A percentile compares a stretch with the other conserved stretches of the same genome.
Conservation (phyloP, 106 monocot species). For the Allium sativum region DNA sequence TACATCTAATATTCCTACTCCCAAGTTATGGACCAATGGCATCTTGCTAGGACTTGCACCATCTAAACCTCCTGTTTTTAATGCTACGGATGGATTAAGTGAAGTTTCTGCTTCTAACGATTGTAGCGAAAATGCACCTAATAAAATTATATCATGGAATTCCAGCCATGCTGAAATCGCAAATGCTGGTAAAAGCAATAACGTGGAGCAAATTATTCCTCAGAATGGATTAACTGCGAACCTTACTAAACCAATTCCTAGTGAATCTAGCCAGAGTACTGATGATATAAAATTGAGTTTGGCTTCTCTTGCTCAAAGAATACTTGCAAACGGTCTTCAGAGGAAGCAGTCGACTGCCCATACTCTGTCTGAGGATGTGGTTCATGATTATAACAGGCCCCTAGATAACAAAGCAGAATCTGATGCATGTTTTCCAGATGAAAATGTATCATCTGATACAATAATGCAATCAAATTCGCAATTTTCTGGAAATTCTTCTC, state of each 20-base stretch:
- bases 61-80: conserved; percentile 73
- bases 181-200: conserved; percentile 4
- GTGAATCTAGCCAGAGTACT: conserved; percentile 15
- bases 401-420: conserved; percentile 17
- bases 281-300: conserved; percentile 32
- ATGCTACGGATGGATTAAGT: not conserved
- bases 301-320: conserved; percentile 48
- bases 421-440: conserved; percentile 11
- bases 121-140: not conserved
- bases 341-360: conserved; percentile 25
- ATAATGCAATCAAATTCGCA: conserved; percentile 14
- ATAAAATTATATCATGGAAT: conserved; percentile 7
- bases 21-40: conserved; percentile 85
- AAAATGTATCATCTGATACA: conserved; percentile 12
- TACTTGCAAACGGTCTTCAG: conserved; percentile 51
- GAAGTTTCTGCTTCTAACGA: not conserved
- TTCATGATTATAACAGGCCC: conserved; percentile 5
- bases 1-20: conserved; percentile 18
- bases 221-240: no score
- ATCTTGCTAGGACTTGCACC: conserved; percentile 82
- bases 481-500: conserved; percentile 46
- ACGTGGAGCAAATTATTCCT: conserved; percentile 5
- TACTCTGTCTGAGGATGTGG: conserved; percentile 5
- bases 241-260: conserved; percentile 8
- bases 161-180: not conserved